These are phyloP conservation scores for Eutypa lata DNA, from an alignment of 2,329 filamentous ascomycete species.

Conservation along the genomic window DNA sequence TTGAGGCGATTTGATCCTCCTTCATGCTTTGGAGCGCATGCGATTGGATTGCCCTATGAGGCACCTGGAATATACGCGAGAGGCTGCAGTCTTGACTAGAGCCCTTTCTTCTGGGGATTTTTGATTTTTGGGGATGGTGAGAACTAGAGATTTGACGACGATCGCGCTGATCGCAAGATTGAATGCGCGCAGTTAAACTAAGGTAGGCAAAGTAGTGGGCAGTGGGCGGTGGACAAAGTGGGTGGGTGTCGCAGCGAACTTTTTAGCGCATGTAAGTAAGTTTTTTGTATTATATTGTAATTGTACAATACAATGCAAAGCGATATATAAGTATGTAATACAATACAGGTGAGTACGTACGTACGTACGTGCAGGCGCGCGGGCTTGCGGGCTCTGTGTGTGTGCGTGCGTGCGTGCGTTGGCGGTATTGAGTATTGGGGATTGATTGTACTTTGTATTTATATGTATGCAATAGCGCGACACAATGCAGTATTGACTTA, in stretches of 20 bases:
- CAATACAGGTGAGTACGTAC: neutral
- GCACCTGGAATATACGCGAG: constrained; percentile 10
- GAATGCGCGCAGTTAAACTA: constrained; percentile 8
- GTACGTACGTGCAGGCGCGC: neutral
- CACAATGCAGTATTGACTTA: neutral
- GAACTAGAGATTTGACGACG: constrained; percentile 12
- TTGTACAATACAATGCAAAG: neutral
- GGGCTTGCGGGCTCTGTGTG: neutral
- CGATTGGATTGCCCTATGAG: constrained; percentile 17
- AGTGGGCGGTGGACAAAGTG: constrained; percentile 3
- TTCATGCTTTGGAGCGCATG: constrained; percentile 26
- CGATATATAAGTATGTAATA: neutral
- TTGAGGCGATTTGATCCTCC: constrained; percentile 17
- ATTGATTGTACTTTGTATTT: neutral
- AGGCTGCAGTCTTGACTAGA: constrained; percentile 8
- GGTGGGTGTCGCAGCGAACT: neutral
- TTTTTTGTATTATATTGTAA: neutral
- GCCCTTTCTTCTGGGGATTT: neutral
- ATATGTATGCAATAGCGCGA: neutral
- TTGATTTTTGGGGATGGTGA: constrained; percentile 6
- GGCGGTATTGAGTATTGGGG: too few species aligned
- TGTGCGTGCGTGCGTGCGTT: neutral
- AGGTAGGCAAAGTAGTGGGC: constrained; percentile 16
- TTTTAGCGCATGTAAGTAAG: neutral
- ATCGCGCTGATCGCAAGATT: constrained; percentile 27